A percentile compares a stretch with the other conserved stretches of the same genome.
phyloP scores from a whole-genome alignment of 2,329 filamentous ascomycete genomes.

The Pseudogymnoascus sp. region DNA sequence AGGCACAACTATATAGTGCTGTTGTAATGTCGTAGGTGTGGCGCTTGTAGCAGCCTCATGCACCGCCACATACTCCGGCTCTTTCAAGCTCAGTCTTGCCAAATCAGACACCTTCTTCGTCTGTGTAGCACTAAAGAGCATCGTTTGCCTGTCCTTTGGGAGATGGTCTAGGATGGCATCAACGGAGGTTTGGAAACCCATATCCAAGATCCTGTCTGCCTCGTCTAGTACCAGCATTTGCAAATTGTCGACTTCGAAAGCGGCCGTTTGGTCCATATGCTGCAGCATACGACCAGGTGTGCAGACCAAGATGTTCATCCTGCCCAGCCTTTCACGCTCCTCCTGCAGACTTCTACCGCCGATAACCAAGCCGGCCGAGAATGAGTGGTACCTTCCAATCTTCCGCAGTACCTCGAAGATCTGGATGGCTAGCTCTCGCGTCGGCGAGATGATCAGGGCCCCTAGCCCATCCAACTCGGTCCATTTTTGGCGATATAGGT shows the following conservation, averaged over 20 bases:
- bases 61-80: slow-evolving; percentile 91
- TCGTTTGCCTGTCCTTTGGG: slow-evolving; percentile 74
- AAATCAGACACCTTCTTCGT: slow-evolving; percentile 90
- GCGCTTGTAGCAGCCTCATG: slow-evolving; percentile 73
- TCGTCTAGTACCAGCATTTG: slow-evolving; percentile 93
- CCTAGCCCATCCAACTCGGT: slow-evolving; percentile 85
- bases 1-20: slow-evolving; percentile 83
- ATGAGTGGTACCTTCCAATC: slow-evolving; percentile 77
- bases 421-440: slow-evolving; percentile 88
- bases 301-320: slow-evolving; percentile 96
- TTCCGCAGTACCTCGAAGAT: slow-evolving; percentile 93
- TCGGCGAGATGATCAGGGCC: slow-evolving; percentile 87
- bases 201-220: slow-evolving; percentile 92
- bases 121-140: slow-evolving; percentile 94
- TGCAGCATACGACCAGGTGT: slow-evolving; percentile 93
- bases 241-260: slow-evolving; percentile 80
- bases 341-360: slow-evolving; percentile 86
- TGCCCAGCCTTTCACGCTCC: slow-evolving; percentile 69
- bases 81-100: slow-evolving; percentile 74
- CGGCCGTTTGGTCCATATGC: slow-evolving; percentile 87
- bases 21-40: slow-evolving; percentile 75
- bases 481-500: slow-evolving; percentile 81
- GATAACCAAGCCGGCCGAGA: slow-evolving; percentile 88
- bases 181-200: slow-evolving; percentile 86
- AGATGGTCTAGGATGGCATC: slow-evolving; percentile 91